Evolutionary conservation across 73 alveolate genomes (phyloP).

Genomic region (Stentor roeselii): DNA sequence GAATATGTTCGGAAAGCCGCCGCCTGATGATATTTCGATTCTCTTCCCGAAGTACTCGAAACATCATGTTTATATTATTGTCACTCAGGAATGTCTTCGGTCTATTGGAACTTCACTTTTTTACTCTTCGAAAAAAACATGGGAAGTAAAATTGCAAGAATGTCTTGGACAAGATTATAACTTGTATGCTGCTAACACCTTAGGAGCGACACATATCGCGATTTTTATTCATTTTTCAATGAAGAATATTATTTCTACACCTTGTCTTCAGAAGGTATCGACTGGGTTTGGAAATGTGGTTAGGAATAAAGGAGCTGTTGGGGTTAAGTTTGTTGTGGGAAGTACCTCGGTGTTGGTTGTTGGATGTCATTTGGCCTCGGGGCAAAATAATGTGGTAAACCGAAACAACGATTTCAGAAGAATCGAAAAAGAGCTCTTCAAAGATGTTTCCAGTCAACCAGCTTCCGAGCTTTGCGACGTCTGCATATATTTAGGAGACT

Average conservation of each 20-base stretch:
- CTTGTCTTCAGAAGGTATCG: not conserved
- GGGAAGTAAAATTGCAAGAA: not conserved
- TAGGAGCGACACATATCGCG: slow-evolving; percentile 21
- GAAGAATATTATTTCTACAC: not conserved
- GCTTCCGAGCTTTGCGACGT: slow-evolving; percentile 54
- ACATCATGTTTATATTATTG: slow-evolving; percentile 6
- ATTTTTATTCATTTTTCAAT: not conserved
- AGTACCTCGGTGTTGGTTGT: slow-evolving; percentile 59
- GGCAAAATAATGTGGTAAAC: slow-evolving; percentile 54
- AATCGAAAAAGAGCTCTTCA: not conserved
- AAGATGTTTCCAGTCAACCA: slow-evolving; percentile 27
- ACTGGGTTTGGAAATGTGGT: slow-evolving; percentile 32
- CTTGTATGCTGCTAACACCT: not conserved
- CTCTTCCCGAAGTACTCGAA: not conserved
- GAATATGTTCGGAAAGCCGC: slow-evolving; percentile 26
- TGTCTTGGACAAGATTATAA: not conserved
- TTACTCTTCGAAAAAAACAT: not conserved
- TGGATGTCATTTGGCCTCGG: slow-evolving; percentile 83
- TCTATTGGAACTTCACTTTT: slow-evolving; percentile 18
- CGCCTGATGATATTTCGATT: not conserved
- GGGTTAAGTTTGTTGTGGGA: slow-evolving; percentile 62
- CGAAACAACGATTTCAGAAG: slow-evolving; percentile 33
- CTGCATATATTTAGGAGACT: slow-evolving; percentile 70
- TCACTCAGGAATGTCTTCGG: slow-evolving; percentile 18
- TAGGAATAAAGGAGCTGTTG: slow-evolving; percentile 89